phyloP scores from a whole-genome alignment of 148 eudicot genomes.

The Vaccinium corymbosum region DNA sequence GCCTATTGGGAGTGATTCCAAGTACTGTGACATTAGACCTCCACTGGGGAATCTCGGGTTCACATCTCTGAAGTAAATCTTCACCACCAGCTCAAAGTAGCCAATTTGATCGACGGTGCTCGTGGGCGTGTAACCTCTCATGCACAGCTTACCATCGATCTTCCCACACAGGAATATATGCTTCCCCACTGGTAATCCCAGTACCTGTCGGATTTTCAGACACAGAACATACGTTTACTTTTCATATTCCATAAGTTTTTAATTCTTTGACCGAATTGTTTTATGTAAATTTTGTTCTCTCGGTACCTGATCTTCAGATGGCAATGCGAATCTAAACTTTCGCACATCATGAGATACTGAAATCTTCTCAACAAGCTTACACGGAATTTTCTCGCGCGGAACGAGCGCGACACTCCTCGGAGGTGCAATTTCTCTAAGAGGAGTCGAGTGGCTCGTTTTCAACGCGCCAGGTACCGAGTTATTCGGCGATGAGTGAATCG shows the following conservation, averaged over 20 bases:
- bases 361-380: constrained; percentile 61
- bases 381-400: constrained; percentile 62
- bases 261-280: not conserved
- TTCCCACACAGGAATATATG: constrained; percentile 72
- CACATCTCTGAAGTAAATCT: constrained; percentile 60
- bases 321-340: constrained; percentile 58
- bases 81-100: constrained; percentile 72
- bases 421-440: constrained; percentile 50
- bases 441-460: constrained; percentile 27
- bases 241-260: not conserved
- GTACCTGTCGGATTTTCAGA: constrained; percentile 13
- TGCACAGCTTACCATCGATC: constrained; percentile 67
- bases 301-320: constrained; percentile 44
- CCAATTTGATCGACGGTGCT: constrained; percentile 61
- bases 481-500: constrained; percentile 52
- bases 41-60: constrained; percentile 77
- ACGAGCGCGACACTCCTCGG: constrained; percentile 48
- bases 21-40: constrained; percentile 70
- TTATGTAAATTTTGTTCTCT: not conserved
- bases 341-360: constrained; percentile 77
- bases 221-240: too few species aligned
- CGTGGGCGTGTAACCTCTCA: constrained; percentile 93
- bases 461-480: constrained; percentile 60
- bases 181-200: constrained; percentile 83
- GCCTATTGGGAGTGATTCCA: constrained; percentile 58